Evolutionary conservation across 805 yeast species (phyloP), one percentile per base, ranked within the genome.

Genomic region (Kazachstania psychrophila): DNA sequence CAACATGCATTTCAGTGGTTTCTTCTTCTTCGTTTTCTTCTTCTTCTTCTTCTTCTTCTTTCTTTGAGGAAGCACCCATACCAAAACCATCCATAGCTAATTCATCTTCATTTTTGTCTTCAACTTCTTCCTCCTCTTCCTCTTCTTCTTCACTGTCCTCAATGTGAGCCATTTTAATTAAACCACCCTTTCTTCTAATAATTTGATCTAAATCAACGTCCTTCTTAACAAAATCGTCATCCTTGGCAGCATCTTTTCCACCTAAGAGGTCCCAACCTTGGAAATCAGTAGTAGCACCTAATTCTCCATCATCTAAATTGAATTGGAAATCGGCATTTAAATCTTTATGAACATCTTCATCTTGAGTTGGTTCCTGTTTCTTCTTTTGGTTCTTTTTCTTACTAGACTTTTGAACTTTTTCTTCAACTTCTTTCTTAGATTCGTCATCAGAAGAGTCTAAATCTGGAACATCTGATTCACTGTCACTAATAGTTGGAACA

Each of bases 191-290:
- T 58, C 88, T 72, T 62, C 79, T 77, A 48, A 89, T 82, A 37
- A 89, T 89, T 11, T 77, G 77, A 51, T 89, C 96, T 43, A 89
- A 68, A 65, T 89, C 95, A 7, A 86, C 95, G 42, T 78, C 84
- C 44, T 71, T 73, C 38, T 54, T 68, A 7, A 43, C 44, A 4
- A 32, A 38, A 15, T 45, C 49, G 26, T 38, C 49, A 8, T 41
- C 47, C 23, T 28, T 31, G 5, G 42, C 41, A 17, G 46, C n/a
- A 26, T 14, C 46, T 4, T 45, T 43, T 33, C 56, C 61, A 37
- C 73, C 75, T 28, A 69, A 73, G 53, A 87, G 85, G 48, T 86
- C 86, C 96, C 96, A 87, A 4, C 95, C 95, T 39, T 73, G 75
- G 36, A 79, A 76, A 3, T 63, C 63, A 3, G 67, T 44, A 9